Conservation (phyloP, 140 eudicot species). For the Flaveria floridana region DNA sequence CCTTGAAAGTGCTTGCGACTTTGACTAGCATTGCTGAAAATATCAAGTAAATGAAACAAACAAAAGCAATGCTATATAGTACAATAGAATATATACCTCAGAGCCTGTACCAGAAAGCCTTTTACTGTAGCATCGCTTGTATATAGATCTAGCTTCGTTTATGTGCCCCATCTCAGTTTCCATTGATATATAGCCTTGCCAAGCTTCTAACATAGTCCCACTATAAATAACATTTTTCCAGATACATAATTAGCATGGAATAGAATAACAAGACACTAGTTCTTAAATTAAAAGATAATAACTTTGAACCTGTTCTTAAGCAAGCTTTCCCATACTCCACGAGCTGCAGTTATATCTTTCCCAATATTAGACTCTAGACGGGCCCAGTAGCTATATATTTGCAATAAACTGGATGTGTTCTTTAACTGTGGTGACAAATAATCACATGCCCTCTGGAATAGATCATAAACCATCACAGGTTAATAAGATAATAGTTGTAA, state of each 20-base stretch:
- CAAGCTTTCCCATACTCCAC: conserved; percentile 95
- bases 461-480: conserved; percentile 24
- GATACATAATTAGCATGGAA: conserved; percentile 16
- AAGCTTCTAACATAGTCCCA: conserved; percentile 77
- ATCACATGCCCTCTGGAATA: conserved; percentile 83
- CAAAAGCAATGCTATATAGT: background rate
- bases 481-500: conserved; percentile 4
- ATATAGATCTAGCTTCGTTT: conserved; percentile 82
- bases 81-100: conserved; percentile 49
- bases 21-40: background rate
- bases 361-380: conserved; percentile 61
- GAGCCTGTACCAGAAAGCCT: conserved; percentile 85
- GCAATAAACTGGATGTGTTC: conserved; percentile 63
- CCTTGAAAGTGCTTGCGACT: background rate
- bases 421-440: conserved; percentile 62
- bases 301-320: conserved; percentile 68
- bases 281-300: background rate
- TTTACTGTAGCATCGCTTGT: conserved; percentile 77
- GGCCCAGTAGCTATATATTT: conserved; percentile 83
- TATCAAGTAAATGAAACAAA: background rate
- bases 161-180: conserved; percentile 68
- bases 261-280: background rate
- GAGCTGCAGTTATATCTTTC: conserved; percentile 71
- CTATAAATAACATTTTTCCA: conserved; percentile 33
- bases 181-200: conserved; percentile 83